Evolutionary conservation across 805 yeast genomes (phyloP).

Genomic region (Limtongia smithiae): DNA sequence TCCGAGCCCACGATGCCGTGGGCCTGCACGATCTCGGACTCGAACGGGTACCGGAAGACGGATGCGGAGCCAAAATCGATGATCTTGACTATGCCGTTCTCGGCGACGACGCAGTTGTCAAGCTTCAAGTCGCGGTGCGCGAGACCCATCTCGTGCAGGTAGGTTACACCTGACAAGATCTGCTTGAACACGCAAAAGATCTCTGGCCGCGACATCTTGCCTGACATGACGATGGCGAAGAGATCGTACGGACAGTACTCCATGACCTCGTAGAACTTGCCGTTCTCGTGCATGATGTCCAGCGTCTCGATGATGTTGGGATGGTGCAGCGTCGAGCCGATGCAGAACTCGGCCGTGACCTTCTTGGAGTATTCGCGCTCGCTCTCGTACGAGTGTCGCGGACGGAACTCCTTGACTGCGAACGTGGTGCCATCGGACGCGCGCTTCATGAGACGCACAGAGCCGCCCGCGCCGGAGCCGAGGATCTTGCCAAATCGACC

Average conservation of each 20-base stretch:
- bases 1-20: constrained; percentile 92
- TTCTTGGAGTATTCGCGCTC: constrained; percentile 69
- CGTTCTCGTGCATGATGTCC: constrained; percentile 70
- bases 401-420: constrained; percentile 84
- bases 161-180: constrained; percentile 67
- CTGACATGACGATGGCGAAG: constrained; percentile 89
- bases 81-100: constrained; percentile 71
- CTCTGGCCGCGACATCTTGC: constrained; percentile 67
- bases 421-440: constrained; percentile 57
- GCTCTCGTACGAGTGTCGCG: constrained; percentile 58
- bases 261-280: constrained; percentile 72
- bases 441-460: constrained; percentile 74
- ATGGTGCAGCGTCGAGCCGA: constrained; percentile 76
- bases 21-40: constrained; percentile 57
- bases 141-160: constrained; percentile 75
- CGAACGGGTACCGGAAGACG: constrained; percentile 67
- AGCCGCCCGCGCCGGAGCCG: constrained; percentile 95
- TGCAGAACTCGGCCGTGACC: constrained; percentile 75
- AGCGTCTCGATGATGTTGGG: constrained; percentile 75
- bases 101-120: constrained; percentile 85
- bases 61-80: constrained; percentile 94
- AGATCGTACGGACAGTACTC: constrained; percentile 91
- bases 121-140: constrained; percentile 92
- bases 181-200: constrained; percentile 80
- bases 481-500: constrained; percentile 69